Percentiles rank a stretch among this genome's conserved stretches.
Evolutionary conservation across 257 asterid species (phyloP).

Genomic region (Thymus mandschuricus): DNA sequence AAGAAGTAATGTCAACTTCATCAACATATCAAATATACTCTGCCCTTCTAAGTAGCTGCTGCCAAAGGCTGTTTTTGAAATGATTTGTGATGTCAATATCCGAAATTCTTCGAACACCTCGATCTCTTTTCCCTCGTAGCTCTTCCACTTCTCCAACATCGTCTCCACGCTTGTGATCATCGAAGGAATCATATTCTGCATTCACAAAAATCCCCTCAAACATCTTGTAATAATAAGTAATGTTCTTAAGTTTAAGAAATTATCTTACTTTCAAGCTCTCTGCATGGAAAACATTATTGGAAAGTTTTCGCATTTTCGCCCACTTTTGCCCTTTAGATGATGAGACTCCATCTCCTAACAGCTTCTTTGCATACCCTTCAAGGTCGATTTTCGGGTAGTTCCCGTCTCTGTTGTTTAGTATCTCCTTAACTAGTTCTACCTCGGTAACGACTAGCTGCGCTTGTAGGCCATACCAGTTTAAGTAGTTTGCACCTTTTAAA

Average conservation of each 20-base stretch:
- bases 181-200: constrained; percentile 54
- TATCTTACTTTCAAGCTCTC: constrained; percentile 56
- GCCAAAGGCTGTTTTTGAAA: constrained; percentile 77
- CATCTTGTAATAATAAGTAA: neutral
- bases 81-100: constrained; percentile 55
- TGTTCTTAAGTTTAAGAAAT: neutral
- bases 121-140: constrained; percentile 43
- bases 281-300: constrained; percentile 61
- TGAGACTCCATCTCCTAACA: constrained; percentile 69
- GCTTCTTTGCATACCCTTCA: constrained; percentile 60
- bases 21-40: constrained; percentile 61
- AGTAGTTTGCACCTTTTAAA: constrained; percentile 50
- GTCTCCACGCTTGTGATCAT: constrained; percentile 57
- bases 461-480: constrained; percentile 61
- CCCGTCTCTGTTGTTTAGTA: constrained; percentile 50
- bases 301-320: constrained; percentile 61
- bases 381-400: constrained; percentile 63
- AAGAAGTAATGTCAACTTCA: constrained; percentile 44
- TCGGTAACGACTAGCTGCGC: constrained; percentile 64
- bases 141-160: constrained; percentile 62
- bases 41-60: constrained; percentile 72
- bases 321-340: constrained; percentile 70
- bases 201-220: constrained; percentile 2
- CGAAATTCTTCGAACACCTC: constrained; percentile 68
- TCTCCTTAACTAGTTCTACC: constrained; percentile 56